phyloP scores from a whole-genome alignment of 2,329 filamentous ascomycete genomes.

The Alternaria incomplexa region DNA sequence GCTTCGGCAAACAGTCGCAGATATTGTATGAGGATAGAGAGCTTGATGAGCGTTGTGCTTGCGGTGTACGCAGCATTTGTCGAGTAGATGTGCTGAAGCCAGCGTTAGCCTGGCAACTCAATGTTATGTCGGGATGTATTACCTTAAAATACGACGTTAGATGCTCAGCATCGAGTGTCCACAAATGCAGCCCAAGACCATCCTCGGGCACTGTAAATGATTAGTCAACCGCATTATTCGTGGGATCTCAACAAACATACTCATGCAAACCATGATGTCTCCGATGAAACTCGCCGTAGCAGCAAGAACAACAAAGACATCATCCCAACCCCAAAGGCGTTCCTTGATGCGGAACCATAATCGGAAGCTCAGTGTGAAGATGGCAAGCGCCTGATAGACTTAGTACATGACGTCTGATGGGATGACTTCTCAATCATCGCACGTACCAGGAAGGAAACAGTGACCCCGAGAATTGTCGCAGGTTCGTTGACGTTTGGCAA shows the following conservation, averaged over 20 bases:
- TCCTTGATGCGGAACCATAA: constrained; percentile 38
- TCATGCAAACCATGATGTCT: constrained; percentile 37
- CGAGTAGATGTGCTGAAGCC: constrained; percentile 36
- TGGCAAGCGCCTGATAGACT: constrained; percentile 27
- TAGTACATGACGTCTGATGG: constrained; percentile 2
- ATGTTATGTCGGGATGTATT: background rate
- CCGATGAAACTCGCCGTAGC: constrained; percentile 30
- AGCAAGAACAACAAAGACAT: constrained; percentile 42
- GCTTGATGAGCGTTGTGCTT: constrained; percentile 45
- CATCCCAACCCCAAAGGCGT: constrained; percentile 46
- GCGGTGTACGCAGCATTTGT: constrained; percentile 40
- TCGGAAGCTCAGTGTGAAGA: constrained; percentile 36
- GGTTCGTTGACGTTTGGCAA: constrained; percentile 37
- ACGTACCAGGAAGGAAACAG: constrained; percentile 40
- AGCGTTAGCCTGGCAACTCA: background rate
- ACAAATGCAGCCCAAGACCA: constrained; percentile 44
- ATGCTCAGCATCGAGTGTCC: constrained; percentile 23
- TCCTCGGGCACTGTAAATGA: constrained; percentile 33
- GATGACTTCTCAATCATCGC: background rate
- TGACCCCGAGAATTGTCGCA: constrained; percentile 36
- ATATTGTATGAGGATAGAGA: constrained; percentile 48
- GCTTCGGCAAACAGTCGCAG: constrained; percentile 42
- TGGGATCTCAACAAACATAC: constrained; percentile 25
- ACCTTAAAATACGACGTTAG: constrained; percentile 41
- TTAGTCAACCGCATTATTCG: constrained; percentile 1